These are phyloP conservation scores for Ophiostoma tasmaniense DNA, from an alignment of 2,329 filamentous ascomycete genomes.

Conservation along the genomic window DNA sequence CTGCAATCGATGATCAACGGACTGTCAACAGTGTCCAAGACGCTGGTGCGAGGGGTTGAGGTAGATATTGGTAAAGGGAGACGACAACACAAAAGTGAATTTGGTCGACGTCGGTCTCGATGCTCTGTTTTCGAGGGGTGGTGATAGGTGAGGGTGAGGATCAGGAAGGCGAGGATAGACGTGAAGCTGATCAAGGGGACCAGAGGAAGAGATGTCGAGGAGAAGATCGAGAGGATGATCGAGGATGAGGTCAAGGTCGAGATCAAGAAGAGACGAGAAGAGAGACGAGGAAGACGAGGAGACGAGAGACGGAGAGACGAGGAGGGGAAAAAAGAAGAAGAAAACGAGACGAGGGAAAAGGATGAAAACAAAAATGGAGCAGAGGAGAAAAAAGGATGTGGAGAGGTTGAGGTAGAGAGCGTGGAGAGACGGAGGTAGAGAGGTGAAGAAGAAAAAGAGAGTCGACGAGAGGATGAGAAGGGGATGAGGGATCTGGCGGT, in stretches of 20 bases:
- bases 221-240: neutral
- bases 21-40: constrained; percentile 8
- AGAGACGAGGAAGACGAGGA: constrained; percentile 1
- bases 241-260: constrained; percentile 5
- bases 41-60: neutral
- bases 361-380: constrained; percentile 8
- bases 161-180: constrained; percentile 6
- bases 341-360: neutral
- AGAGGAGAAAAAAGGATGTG: constrained; percentile 6
- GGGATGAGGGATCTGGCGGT: neutral
- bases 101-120: constrained; percentile 26
- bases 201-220: no score
- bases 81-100: constrained; percentile 34
- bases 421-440: neutral
- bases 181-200: neutral
- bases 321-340: constrained; percentile 3
- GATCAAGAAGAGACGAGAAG: neutral
- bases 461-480: neutral
- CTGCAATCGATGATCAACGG: neutral
- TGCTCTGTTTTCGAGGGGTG: neutral
- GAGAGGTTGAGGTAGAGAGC: constrained; percentile 3
- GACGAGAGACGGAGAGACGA: constrained; percentile 6
- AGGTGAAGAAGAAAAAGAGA: constrained; percentile 7
- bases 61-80: neutral
- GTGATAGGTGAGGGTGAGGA: neutral